phyloP scores from a whole-genome alignment of 495 filamentous ascomycete genomes.

The Baudoinia panamericana region DNA sequence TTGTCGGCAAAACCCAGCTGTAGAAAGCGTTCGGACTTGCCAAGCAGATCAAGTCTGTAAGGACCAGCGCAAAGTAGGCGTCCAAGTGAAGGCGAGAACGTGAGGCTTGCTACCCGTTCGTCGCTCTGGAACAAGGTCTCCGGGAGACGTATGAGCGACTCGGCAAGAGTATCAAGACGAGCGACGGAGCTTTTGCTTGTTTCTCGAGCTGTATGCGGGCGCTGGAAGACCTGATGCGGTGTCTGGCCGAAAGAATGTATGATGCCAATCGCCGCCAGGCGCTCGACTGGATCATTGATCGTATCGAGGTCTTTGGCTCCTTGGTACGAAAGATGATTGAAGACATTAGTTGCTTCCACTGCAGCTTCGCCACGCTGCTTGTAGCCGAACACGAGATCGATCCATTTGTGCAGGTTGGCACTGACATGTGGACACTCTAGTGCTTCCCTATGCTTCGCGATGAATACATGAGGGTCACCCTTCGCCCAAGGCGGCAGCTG shows the following conservation, averaged over 20 bases:
- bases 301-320: slow-evolving; percentile 85
- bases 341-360: slow-evolving; percentile 83
- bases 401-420: slow-evolving; percentile 81
- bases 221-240: slow-evolving; percentile 81
- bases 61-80: slow-evolving; percentile 72
- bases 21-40: slow-evolving; percentile 75
- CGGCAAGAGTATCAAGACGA: slow-evolving; percentile 64
- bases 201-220: slow-evolving; percentile 63
- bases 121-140: slow-evolving; percentile 68
- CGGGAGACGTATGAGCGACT: slow-evolving; percentile 66
- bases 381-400: slow-evolving; percentile 87
- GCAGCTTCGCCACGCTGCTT: slow-evolving; percentile 94
- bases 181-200: slow-evolving; percentile 43
- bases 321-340: slow-evolving; percentile 88
- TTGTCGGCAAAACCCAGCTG: slow-evolving; percentile 95
- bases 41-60: slow-evolving; percentile 74
- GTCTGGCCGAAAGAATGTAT: slow-evolving; percentile 99
- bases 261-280: slow-evolving; percentile 77
- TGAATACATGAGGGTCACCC: slow-evolving; percentile 89
- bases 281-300: slow-evolving; percentile 76
- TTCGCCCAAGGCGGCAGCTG: slow-evolving; percentile 90
- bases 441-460: slow-evolving; percentile 85
- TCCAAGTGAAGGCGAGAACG: slow-evolving; percentile 67
- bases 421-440: slow-evolving; percentile 91
- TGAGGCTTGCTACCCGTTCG: slow-evolving; percentile 66